phyloP scores from a whole-genome alignment of 2,329 filamentous ascomycete genomes.

The Fusarium decemcellulare region DNA sequence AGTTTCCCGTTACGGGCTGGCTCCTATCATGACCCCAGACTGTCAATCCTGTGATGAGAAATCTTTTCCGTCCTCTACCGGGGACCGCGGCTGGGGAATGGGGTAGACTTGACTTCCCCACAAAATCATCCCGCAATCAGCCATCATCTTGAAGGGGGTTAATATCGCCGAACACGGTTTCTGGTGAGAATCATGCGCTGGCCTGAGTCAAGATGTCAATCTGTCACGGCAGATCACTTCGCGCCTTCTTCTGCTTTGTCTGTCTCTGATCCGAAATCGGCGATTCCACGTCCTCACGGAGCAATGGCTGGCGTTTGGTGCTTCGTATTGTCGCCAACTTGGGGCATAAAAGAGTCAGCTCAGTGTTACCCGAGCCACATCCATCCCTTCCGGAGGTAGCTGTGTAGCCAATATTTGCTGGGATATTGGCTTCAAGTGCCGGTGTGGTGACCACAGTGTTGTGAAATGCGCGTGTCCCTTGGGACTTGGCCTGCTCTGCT shows the following conservation, averaged over 20 bases:
- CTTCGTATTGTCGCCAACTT: constrained; percentile 6
- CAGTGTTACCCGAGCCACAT: constrained; percentile 20
- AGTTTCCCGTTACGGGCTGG: constrained; percentile 10
- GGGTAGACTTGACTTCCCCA: constrained; percentile 47
- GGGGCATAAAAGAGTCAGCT: constrained; percentile 13
- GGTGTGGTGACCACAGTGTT: constrained; percentile 23
- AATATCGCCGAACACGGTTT: constrained; percentile 19
- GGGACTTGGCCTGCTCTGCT: neutral
- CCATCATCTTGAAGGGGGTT: constrained; percentile 19
- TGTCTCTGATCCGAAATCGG: constrained; percentile 26
- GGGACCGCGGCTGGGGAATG: constrained; percentile 36
- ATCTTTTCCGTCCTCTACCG: constrained; percentile 38
- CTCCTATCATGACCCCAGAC: constrained; percentile 43
- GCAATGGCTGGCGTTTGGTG: constrained; percentile 6
- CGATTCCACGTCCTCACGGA: constrained; percentile 21
- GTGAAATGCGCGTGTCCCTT: constrained; percentile 12
- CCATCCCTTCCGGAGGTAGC: constrained; percentile 4
- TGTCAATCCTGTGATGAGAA: constrained; percentile 42
- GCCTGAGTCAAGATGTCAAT: constrained; percentile 37
- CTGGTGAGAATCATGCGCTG: constrained; percentile 25
- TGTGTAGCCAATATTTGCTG: constrained; percentile 29
- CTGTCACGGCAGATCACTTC: constrained; percentile 28
- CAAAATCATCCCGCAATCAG: constrained; percentile 36
- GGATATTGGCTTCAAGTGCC: constrained; percentile 31
- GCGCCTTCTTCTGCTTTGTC: constrained; percentile 9